Percentiles rank a stretch among this genome's conserved stretches.
Evolutionary conservation across 768 basidiomycete species (phyloP).

Genomic region (Cubamyces lactineus): DNA sequence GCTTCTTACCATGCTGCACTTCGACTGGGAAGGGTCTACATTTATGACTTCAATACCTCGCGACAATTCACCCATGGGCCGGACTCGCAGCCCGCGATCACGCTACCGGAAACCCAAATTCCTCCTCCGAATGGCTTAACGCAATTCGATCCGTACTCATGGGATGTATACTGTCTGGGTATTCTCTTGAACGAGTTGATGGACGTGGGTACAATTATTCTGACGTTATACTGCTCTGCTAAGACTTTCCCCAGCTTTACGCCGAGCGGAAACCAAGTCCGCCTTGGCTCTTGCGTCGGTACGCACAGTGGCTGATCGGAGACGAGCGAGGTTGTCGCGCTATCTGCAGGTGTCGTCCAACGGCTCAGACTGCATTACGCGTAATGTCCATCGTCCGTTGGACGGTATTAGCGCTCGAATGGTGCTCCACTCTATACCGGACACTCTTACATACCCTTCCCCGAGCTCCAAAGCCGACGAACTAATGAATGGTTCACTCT

Average conservation of each 20-base stretch:
- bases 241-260: background rate
- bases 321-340: background rate
- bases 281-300: background rate
- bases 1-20: background rate
- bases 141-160: conserved; percentile 1
- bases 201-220: background rate
- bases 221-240: background rate
- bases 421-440: too few relatives aligned
- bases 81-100: background rate
- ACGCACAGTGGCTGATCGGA: background rate
- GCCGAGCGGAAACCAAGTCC: too few relatives aligned
- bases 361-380: background rate
- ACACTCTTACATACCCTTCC: too few relatives aligned
- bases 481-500: too few relatives aligned
- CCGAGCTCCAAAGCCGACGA: too few relatives aligned
- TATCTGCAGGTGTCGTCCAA: background rate
- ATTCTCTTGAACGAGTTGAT: background rate
- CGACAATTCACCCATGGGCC: background rate
- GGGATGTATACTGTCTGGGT: conserved; percentile 3
- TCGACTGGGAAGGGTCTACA: background rate
- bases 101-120: background rate
- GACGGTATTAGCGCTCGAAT: background rate
- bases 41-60: conserved; percentile 4
- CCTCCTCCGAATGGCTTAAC: background rate
- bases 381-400: background rate